A percentile compares a stretch with the other conserved stretches of the same genome.
Conservation (phyloP, 164 flowering plant genomes). For the Vitis amurensis region DNA sequence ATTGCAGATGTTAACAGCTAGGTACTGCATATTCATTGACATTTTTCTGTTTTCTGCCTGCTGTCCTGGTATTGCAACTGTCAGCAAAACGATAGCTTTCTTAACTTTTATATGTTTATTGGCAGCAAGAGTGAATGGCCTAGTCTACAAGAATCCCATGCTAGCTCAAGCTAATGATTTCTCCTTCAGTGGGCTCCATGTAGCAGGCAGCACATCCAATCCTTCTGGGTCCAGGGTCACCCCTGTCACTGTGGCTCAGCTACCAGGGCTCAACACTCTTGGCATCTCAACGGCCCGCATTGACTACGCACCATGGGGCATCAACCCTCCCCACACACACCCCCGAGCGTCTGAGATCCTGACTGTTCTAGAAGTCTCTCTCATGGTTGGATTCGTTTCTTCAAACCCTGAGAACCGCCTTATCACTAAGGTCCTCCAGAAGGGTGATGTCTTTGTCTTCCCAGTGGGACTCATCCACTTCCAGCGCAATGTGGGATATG, state of each 20-base stretch:
- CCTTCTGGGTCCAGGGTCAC: conserved; percentile 11
- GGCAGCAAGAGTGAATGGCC: conserved; percentile 16
- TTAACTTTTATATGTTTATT: not conserved
- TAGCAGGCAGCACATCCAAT: conserved; percentile 13
- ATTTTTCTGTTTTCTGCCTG: not conserved
- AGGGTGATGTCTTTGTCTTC: conserved; percentile 20
- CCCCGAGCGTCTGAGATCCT: conserved; percentile 18
- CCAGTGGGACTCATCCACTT: conserved; percentile 13
- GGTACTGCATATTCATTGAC: not conserved
- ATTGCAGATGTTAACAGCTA: conserved; percentile 3
- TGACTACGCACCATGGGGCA: conserved; percentile 14
- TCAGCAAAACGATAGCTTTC: not conserved
- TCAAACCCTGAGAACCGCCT: conserved; percentile 17
- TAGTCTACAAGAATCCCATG: conserved; percentile 6
- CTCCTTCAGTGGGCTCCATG: conserved; percentile 12
- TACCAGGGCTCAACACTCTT: conserved; percentile 18
- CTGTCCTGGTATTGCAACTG: not conserved
- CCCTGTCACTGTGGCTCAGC: conserved; percentile 6
- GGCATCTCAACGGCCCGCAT: conserved; percentile 15
- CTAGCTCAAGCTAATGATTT: conserved; percentile 7
- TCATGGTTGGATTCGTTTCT: conserved; percentile 4
- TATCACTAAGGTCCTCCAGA: conserved; percentile 6
- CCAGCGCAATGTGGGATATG: conserved; percentile 3
- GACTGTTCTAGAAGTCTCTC: conserved; percentile 7
- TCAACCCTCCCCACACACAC: conserved; percentile 19